These are phyloP conservation scores for Colletotrichum abscissum DNA, from an alignment of 2,329 filamentous ascomycete species.

Conservation along the genomic window DNA sequence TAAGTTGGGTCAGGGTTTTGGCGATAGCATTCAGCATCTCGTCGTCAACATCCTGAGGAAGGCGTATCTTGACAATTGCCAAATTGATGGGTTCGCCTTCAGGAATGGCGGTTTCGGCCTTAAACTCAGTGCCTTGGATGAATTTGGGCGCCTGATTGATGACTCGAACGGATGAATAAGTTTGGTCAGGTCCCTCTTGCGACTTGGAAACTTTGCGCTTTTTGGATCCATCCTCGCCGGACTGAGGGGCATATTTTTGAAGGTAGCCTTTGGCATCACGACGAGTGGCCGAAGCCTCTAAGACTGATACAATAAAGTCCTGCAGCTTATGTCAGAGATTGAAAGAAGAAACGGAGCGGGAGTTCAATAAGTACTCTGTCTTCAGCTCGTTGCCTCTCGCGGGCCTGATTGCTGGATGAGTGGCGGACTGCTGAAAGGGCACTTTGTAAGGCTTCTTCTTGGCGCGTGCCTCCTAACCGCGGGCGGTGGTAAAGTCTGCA, in stretches of 20 bases:
- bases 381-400: slow-evolving; percentile 57
- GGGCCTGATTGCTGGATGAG: slow-evolving; percentile 26
- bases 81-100: slow-evolving; percentile 63
- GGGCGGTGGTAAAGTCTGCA: slow-evolving; percentile 30
- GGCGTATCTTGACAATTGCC: slow-evolving; percentile 86
- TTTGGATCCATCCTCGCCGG: slow-evolving; percentile 11
- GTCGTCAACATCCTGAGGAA: slow-evolving; percentile 77
- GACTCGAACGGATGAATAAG: slow-evolving; percentile 41
- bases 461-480: slow-evolving; percentile 9
- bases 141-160: slow-evolving; percentile 48
- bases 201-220: slow-evolving; percentile 5
- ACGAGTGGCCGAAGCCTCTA: slow-evolving; percentile 91
- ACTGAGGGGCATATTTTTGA: slow-evolving; percentile 74
- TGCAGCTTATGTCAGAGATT: slow-evolving; percentile 46
- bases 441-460: slow-evolving; percentile 27
- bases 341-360: neutral
- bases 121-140: slow-evolving; percentile 44
- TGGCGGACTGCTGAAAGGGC: slow-evolving; percentile 30
- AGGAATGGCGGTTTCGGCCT: slow-evolving; percentile 38
- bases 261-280: slow-evolving; percentile 93
- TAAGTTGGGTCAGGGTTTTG: slow-evolving; percentile 85
- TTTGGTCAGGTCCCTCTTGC: slow-evolving; percentile 12
- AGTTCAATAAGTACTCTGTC: slow-evolving; percentile 53
- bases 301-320: slow-evolving; percentile 88
- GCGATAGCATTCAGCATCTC: slow-evolving; percentile 79